A percentile compares a stretch with the other conserved stretches of the same genome.
Evolutionary conservation across 225 moss, liverwort and hornwort species (phyloP).

Genomic region (Takakia lepidozioides): DNA sequence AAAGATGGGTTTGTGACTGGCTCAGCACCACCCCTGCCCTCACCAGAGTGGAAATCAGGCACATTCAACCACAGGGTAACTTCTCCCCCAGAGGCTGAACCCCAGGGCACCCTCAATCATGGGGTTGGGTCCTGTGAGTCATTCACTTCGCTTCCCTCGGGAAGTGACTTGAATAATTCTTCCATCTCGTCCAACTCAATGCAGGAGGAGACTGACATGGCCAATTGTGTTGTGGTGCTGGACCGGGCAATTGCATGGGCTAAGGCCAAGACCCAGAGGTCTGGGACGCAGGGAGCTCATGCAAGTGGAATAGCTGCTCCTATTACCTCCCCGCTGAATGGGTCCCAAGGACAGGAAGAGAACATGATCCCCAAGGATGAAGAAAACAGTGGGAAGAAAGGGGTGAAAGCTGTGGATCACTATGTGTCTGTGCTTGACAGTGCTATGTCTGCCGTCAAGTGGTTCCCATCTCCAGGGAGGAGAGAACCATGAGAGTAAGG

Average conservation of each 20-base stretch:
- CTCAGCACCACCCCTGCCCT: conserved; percentile 51
- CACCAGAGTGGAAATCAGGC: conserved; percentile 28
- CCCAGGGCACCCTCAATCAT: conserved; percentile 30
- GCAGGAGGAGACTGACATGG: conserved; percentile 57
- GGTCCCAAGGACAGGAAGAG: conserved; percentile 16
- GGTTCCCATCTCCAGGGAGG: conserved; percentile 14
- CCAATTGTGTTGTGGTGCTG: conserved; percentile 84
- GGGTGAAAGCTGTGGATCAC: conserved; percentile 10
- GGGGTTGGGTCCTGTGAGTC: conserved; percentile 59
- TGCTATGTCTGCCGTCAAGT: conserved; percentile 45
- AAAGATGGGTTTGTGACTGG: conserved; percentile 44
- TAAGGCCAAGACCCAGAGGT: conserved; percentile 49
- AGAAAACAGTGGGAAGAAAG: conserved; percentile 26
- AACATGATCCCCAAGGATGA: conserved; percentile 10
- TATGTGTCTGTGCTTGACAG: conserved; percentile 42
- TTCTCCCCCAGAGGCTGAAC: conserved; percentile 20
- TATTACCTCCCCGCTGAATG: conserved; percentile 24
- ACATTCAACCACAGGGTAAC: conserved; percentile 17
- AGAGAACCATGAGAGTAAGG: too few species aligned
- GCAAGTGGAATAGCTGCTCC: conserved; percentile 27
- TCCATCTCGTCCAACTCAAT: conserved; percentile 20
- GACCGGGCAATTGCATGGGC: conserved; percentile 86
- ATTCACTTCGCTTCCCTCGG: conserved; percentile 42
- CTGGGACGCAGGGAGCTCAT: conserved; percentile 15
- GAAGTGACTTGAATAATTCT: conserved; percentile 24